Evolutionary conservation across 176 grass and related monocot species (phyloP).

Genomic region (Cymbopogon citratus): DNA sequence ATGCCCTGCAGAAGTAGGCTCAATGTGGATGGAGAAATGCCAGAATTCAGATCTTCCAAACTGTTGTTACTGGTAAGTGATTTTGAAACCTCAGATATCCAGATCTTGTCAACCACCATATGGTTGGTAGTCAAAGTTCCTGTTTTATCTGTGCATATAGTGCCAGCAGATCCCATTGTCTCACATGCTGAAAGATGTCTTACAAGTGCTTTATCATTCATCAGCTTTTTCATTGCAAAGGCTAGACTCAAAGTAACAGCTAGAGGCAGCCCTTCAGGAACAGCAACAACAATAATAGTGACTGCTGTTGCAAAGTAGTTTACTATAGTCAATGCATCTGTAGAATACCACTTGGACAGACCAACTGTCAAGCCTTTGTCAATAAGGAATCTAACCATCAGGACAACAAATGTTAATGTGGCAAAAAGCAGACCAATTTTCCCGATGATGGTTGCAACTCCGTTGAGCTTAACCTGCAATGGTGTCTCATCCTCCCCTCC

Average conservation of each 20-base stretch:
- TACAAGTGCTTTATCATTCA: conserved; percentile 93
- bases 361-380: conserved; percentile 49
- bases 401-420: conserved; percentile 65
- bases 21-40: conserved; percentile 47
- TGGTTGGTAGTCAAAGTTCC: conserved; percentile 96
- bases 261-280: conserved; percentile 90
- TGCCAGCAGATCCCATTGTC: conserved; percentile 90
- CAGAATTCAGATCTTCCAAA: conserved; percentile 50
- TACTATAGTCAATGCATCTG: conserved; percentile 75
- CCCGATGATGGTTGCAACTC: conserved; percentile 89
- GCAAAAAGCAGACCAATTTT: conserved; percentile 89
- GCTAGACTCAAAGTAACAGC: conserved; percentile 97
- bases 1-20: conserved; percentile 63
- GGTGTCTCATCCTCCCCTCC: conserved; percentile 96
- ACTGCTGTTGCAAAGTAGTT: conserved; percentile 88
- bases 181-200: conserved; percentile 89
- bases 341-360: conserved; percentile 66
- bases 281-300: conserved; percentile 98
- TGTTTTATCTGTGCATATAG: conserved; percentile 98
- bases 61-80: conserved; percentile 34
- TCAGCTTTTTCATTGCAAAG: conserved; percentile 98
- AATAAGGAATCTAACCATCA: conserved; percentile 67
- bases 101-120: conserved; percentile 93
- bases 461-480: conserved; percentile 95
- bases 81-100: conserved; percentile 72